These are phyloP conservation scores for Sclerotinia spermophila DNA, from an alignment of 2,329 filamentous ascomycete genomes.

Conservation along the genomic window DNA sequence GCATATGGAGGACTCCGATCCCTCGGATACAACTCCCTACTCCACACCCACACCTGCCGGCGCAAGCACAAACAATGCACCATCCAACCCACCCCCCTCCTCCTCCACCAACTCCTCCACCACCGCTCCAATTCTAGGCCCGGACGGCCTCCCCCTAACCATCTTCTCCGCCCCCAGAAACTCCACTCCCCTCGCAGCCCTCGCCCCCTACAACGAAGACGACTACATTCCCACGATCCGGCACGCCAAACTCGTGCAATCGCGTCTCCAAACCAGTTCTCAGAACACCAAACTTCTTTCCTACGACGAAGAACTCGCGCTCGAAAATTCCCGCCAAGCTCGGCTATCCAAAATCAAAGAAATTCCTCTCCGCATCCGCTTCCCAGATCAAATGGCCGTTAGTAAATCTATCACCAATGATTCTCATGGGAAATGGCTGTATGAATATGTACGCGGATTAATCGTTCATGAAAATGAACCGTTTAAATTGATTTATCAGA, in stretches of 20 bases:
- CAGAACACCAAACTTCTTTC: constrained; percentile 77
- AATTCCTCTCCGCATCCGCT: constrained; percentile 75
- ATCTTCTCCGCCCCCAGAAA: constrained; percentile 76
- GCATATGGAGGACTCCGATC: constrained; percentile 16
- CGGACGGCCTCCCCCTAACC: constrained; percentile 51
- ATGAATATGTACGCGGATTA: constrained; percentile 68
- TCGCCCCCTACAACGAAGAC: constrained; percentile 61
- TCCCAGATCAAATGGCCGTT: constrained; percentile 76
- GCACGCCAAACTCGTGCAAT: constrained; percentile 73
- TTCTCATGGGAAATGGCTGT: constrained; percentile 63
- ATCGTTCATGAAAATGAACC: constrained; percentile 61
- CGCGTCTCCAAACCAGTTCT: constrained; percentile 55
- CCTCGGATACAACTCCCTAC: constrained; percentile 4
- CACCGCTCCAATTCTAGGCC: constrained; percentile 28
- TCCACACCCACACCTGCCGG: background rate
- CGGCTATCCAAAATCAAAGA: constrained; percentile 63
- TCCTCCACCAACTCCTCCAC: constrained; percentile 4
- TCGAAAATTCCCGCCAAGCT: constrained; percentile 61
- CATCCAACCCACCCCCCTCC: background rate
- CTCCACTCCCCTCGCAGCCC: constrained; percentile 72
- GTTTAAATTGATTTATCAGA: constrained; percentile 62
- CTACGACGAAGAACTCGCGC: constrained; percentile 74
- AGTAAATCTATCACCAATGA: constrained; percentile 65
- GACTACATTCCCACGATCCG: constrained; percentile 74
- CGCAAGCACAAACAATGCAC: constrained; percentile 9